Conservation (phyloP, 1,284 basidiomycete species). For the Macrocystidia cucumis region DNA sequence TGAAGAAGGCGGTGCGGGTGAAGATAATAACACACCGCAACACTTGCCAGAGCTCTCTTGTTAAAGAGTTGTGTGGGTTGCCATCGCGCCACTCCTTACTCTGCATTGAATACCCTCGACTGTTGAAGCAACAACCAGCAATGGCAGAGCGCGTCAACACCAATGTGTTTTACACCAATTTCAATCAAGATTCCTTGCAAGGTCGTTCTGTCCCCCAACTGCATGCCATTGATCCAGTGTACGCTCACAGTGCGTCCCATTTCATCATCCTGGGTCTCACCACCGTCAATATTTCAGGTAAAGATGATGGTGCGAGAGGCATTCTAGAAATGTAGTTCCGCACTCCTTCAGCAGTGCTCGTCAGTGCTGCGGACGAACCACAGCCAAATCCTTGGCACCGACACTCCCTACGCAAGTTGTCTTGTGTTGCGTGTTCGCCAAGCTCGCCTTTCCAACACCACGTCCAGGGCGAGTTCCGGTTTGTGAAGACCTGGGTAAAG, state of each 20-base stretch:
- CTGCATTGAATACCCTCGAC: no score
- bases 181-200: constrained; percentile 85
- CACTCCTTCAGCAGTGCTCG: constrained; percentile 93
- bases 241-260: constrained; percentile 76
- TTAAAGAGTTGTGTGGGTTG: no score
- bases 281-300: constrained; percentile 1
- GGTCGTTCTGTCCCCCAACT: constrained; percentile 16
- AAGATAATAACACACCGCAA: no score
- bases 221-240: constrained; percentile 91
- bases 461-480: no score
- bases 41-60: no score
- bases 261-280: constrained; percentile 1
- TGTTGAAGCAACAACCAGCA: no score
- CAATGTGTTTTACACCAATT: constrained; percentile 75
- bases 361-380: constrained; percentile 88
- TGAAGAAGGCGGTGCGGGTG: no score
- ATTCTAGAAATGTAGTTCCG: constrained; percentile 99
- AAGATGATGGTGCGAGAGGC: constrained; percentile 87
- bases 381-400: constrained; percentile 62
- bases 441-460: no score
- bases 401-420: neutral
- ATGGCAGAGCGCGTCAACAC: no score
- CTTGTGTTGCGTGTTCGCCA: neutral
- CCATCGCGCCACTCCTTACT: no score
- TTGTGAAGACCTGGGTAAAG: no score